Evolutionary conservation across 768 basidiomycete species (phyloP).

Genomic region (Podaxis sp.): DNA sequence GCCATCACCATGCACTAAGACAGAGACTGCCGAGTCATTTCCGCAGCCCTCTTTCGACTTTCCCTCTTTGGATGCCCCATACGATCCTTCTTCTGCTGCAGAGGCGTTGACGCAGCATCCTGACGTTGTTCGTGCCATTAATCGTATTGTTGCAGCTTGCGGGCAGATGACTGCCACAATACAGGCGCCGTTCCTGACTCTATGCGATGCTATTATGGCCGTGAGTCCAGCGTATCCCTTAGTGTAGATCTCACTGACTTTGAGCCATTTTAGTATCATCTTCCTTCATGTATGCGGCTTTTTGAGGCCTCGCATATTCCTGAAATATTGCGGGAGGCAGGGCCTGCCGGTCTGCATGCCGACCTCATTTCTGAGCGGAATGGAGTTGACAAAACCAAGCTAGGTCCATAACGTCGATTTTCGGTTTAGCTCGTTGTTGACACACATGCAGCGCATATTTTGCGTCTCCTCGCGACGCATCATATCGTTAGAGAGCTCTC

Average conservation of each 20-base stretch:
- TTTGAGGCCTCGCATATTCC: conserved; percentile 67
- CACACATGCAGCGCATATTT: conserved; percentile 50
- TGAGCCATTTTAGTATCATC: conserved; percentile 50
- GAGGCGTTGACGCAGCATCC: conserved; percentile 61
- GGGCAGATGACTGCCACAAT: conserved; percentile 64
- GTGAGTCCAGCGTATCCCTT: conserved; percentile 32
- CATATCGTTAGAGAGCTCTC: conserved; percentile 67
- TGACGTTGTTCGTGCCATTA: conserved; percentile 52
- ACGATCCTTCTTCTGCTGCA: conserved; percentile 37
- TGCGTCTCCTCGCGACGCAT: conserved; percentile 75
- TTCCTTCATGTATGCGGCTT: conserved; percentile 71
- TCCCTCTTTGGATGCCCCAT: conserved; percentile 50
- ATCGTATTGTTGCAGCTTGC: conserved; percentile 62
- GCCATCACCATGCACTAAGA: conserved; percentile 25
- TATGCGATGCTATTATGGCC: conserved; percentile 70
- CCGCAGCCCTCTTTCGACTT: conserved; percentile 37
- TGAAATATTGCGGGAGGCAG: conserved; percentile 67
- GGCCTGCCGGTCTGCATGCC: conserved; percentile 47
- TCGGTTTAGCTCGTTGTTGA: not conserved
- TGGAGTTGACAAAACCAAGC: conserved; percentile 42
- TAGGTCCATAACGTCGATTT: conserved; percentile 35
- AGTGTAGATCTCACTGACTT: not conserved
- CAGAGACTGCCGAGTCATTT: conserved; percentile 10
- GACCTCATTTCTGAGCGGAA: conserved; percentile 38
- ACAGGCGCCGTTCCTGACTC: conserved; percentile 63